Percentiles rank a stretch among this genome's conserved stretches.
These are phyloP conservation scores for Oenanthe javanica DNA, from an alignment of 140 eudicot species.

Conservation along the genomic window DNA sequence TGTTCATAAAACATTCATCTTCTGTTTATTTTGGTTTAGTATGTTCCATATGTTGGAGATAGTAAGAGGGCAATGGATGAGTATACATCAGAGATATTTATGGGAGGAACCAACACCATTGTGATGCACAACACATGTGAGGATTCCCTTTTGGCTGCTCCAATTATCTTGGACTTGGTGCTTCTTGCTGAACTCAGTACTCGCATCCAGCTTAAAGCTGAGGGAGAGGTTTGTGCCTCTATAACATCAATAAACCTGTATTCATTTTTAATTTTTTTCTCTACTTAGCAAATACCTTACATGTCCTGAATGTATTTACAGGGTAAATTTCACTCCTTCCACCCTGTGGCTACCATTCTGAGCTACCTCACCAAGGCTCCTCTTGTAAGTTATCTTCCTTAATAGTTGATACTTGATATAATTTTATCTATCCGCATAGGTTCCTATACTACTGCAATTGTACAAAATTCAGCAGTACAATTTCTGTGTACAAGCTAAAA, in stretches of 20 bases:
- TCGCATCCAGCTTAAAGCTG: constrained; percentile 84
- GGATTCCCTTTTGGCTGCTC: constrained; percentile 93
- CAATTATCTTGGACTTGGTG: constrained; percentile 89
- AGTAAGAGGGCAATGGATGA: constrained; percentile 99
- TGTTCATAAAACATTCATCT: too few relatives aligned
- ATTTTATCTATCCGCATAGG: neutral
- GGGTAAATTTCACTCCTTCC: constrained; percentile 92
- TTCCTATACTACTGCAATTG: neutral
- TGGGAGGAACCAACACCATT: constrained; percentile 89
- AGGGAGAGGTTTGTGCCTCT: constrained; percentile 52
- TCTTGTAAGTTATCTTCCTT: constrained; percentile 48
- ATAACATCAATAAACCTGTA: neutral
- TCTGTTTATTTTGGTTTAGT: constrained; percentile 28
- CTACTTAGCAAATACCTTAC: neutral
- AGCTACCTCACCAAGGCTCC: constrained; percentile 98
- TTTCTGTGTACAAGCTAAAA: neutral
- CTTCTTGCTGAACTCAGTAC: constrained; percentile 93
- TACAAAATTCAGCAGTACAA: neutral
- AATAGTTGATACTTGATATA: neutral
- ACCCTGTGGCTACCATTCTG: constrained; percentile 90
- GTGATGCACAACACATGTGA: constrained; percentile 95
- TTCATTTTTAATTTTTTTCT: neutral
- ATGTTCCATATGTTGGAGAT: constrained; percentile 94
- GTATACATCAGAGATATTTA: constrained; percentile 92
- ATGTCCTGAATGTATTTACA: constrained; percentile 12